phyloP scores from a whole-genome alignment of 192 early-diverging fungal genomes.

The Coemansia sp. region DNA sequence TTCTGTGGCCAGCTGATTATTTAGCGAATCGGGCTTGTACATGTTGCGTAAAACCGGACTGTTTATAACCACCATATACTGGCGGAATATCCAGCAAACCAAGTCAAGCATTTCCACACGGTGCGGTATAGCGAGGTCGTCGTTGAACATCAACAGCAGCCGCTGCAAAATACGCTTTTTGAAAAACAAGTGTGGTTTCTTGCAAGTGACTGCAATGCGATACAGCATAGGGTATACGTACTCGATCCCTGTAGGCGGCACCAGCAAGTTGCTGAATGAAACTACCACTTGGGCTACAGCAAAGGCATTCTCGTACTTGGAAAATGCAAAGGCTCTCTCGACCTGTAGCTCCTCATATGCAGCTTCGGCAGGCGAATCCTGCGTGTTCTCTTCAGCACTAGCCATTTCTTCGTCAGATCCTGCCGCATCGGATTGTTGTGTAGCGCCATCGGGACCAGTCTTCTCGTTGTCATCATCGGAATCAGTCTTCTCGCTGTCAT shows the following conservation, averaged over 20 bases:
- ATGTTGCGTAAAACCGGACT: conserved; percentile 20
- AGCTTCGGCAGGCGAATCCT: conserved; percentile 6
- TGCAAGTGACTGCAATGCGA: conserved; percentile 32
- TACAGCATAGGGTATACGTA: conserved; percentile 42
- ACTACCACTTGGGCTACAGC: conserved; percentile 33
- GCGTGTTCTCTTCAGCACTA: conserved; percentile 5
- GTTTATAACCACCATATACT: conserved; percentile 39
- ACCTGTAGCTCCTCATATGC: conserved; percentile 19
- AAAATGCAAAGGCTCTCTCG: conserved; percentile 31
- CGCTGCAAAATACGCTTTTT: conserved; percentile 26
- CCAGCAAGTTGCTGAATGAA: conserved; percentile 30
- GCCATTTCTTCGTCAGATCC: conserved; percentile 7
- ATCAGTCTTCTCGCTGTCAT: neutral
- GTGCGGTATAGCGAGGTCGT: conserved; percentile 19
- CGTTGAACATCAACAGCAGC: conserved; percentile 36
- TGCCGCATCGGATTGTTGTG: neutral
- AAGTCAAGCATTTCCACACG: conserved; percentile 36
- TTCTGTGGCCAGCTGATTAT: conserved; percentile 34
- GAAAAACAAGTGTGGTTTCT: conserved; percentile 39
- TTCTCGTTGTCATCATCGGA: neutral
- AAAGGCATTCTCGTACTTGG: conserved; percentile 37
- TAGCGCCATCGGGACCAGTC: neutral
- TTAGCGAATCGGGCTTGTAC: conserved; percentile 33
- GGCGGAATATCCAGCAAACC: conserved; percentile 44
- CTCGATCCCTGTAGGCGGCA: conserved; percentile 32